These are phyloP conservation scores for Linum usitatissimum DNA, from an alignment of 345 rosid species.

Conservation along the genomic window DNA sequence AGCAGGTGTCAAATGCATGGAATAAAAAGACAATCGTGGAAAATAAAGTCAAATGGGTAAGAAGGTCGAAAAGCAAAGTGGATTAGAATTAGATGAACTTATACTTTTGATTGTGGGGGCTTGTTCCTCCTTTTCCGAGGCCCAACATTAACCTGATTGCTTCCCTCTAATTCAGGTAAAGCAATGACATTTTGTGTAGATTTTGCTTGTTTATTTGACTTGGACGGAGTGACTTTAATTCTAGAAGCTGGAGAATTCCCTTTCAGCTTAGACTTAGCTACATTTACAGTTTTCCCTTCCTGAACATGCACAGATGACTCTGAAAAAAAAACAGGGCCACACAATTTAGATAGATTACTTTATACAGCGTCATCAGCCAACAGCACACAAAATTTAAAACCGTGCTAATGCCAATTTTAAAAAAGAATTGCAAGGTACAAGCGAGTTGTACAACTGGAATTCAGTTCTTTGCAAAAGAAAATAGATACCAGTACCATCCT, in stretches of 20 bases:
- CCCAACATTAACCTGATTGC: constrained; percentile 30
- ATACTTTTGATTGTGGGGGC: constrained; percentile 46
- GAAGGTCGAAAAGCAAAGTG: neutral
- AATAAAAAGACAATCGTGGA: constrained; percentile 6
- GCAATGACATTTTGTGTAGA: constrained; percentile 19
- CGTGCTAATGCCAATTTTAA: no score
- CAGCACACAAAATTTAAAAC: no score
- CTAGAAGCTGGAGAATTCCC: constrained; percentile 31
- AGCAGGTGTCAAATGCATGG: constrained; percentile 19
- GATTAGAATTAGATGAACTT: constrained; percentile 12
- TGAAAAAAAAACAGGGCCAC: constrained; percentile 17
- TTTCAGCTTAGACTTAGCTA: constrained; percentile 36
- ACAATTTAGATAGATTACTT: constrained; percentile 10
- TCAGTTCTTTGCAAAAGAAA: no score
- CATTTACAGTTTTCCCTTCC: constrained; percentile 34
- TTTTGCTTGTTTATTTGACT: constrained; percentile 34
- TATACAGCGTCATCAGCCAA: neutral
- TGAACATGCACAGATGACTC: constrained; percentile 47
- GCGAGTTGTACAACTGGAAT: no score
- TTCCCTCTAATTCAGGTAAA: constrained; percentile 34
- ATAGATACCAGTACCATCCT: neutral
- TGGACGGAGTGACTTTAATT: constrained; percentile 29
- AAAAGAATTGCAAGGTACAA: no score
- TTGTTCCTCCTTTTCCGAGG: constrained; percentile 47
- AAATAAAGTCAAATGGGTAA: constrained; percentile 2